These are phyloP conservation scores for Ilyonectria robusta DNA, from an alignment of 2,329 filamentous ascomycete genomes.

Conservation along the genomic window DNA sequence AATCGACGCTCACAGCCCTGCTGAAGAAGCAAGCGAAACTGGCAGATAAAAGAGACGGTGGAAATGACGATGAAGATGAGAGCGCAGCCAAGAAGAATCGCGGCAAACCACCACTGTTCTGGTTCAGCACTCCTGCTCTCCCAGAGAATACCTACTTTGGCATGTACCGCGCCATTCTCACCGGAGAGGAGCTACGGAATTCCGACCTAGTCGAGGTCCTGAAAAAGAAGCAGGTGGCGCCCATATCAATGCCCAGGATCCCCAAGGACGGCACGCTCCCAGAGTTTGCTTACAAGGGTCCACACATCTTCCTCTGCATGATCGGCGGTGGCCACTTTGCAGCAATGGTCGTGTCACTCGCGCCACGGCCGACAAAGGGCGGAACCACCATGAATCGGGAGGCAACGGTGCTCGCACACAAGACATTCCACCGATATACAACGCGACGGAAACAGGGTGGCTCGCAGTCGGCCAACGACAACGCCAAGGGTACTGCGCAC, in stretches of 20 bases:
- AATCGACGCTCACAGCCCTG: conserved; percentile 81
- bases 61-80: conserved; percentile 59
- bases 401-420: conserved; percentile 91
- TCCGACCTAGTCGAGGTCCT: conserved; percentile 76
- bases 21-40: conserved; percentile 88
- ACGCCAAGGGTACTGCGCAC: conserved; percentile 92
- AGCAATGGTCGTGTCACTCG: conserved; percentile 92
- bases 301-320: conserved; percentile 97
- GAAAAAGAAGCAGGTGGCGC: conserved; percentile 81
- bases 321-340: conserved; percentile 98
- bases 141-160: conserved; percentile 87
- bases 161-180: conserved; percentile 87
- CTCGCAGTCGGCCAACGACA: conserved; percentile 93
- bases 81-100: conserved; percentile 64
- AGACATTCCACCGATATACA: conserved; percentile 98
- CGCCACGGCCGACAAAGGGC: conserved; percentile 82
- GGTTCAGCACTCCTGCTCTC: conserved; percentile 84
- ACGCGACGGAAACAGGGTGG: conserved; percentile 97
- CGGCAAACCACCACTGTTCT: conserved; percentile 83
- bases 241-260: conserved; percentile 67
- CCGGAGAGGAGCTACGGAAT: conserved; percentile 76
- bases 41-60: conserved; percentile 64
- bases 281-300: conserved; percentile 73
- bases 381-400: conserved; percentile 82
- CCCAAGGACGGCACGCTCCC: conserved; percentile 71